Evolutionary conservation across 2,329 filamentous ascomycete genomes (phyloP), one percentile per base, ranked within the genome.

Genomic region (Colletotrichum musicola): DNA sequence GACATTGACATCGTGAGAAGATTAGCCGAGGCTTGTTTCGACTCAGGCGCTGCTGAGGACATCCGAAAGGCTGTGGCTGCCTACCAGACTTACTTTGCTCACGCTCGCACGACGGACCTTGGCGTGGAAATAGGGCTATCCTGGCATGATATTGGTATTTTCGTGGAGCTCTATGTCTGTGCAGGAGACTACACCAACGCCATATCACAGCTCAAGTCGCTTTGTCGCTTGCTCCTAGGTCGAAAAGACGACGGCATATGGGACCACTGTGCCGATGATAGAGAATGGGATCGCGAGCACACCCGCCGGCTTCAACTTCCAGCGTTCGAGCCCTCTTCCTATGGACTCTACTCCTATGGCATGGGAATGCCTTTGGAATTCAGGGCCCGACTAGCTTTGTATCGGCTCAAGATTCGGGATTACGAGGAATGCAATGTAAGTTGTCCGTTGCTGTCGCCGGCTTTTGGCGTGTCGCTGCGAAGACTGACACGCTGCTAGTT

Each of bases 91-190:
- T 83, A 83, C 61, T 84, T 89, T 64, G 75, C 81, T 20, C 76
- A 84, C 61, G 79, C 83, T 71, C 74, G 4, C 72, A 76, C n/a
- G 74, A 75, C 4, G 72, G 75, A 53, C 20, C 42, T 46, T 16
- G 49, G 9, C 68, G 77, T 3, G 75, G 80, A 78, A 49, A 77
- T 44, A 77, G 77, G 79, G 6, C 83, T 86, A 61, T 83, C 84
- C 38, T 99, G 95, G 95, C 90, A 92, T 61, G 92, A 98, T 77
- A 84, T 97, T 49, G 92, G 94, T 69, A 92, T 95, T 62, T 97
- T 96, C 72, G 87, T 94, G 46, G 94, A 98, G 74, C 85, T 98
- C 18, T 90, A 95, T 69, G 88, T 90, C 30, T 88, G 90, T 55
- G 80, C 89, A 10, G 85, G 86, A 44, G 85, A 88, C 62, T 92